These are phyloP conservation scores for Ustilago hordei DNA, from an alignment of 1,284 basidiomycete species.

Conservation along the genomic window DNA sequence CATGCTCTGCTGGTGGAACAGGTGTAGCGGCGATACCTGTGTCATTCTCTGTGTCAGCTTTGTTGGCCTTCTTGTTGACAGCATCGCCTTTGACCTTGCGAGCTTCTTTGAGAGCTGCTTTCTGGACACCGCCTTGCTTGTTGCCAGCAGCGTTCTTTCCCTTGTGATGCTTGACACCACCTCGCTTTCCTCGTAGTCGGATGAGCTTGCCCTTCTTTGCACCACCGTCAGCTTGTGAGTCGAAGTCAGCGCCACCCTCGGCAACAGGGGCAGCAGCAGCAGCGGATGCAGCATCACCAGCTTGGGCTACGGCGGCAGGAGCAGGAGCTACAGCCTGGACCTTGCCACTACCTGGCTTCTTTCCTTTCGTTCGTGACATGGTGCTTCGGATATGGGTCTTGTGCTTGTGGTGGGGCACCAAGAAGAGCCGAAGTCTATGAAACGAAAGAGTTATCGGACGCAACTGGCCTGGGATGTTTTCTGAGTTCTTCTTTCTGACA, in stretches of 20 bases:
- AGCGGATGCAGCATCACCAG: background rate
- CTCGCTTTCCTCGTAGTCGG: slow-evolving; percentile 64
- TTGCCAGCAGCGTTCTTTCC: background rate
- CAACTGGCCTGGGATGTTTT: background rate
- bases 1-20: slow-evolving; percentile 46
- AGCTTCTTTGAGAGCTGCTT: slow-evolving; percentile 25
- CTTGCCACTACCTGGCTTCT: slow-evolving; percentile 23
- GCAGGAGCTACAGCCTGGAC: background rate
- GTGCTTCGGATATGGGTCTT: slow-evolving; percentile 1
- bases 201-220: slow-evolving; percentile 52
- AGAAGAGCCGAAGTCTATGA: background rate
- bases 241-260: slow-evolving; percentile 1
- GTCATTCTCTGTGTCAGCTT: slow-evolving; percentile 11
- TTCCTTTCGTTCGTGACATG: slow-evolving; percentile 43
- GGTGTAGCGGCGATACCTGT: slow-evolving; percentile 11
- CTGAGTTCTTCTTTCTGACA: background rate
- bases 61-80: slow-evolving; percentile 10
- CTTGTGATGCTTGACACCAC: slow-evolving; percentile 63
- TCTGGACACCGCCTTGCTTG: slow-evolving; percentile 12
- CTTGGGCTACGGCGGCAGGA: background rate
- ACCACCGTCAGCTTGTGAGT: background rate
- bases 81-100: slow-evolving; percentile 24
- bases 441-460: background rate
- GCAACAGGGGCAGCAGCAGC: slow-evolving; percentile 1
- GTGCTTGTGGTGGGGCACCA: background rate